Conservation (phyloP, 1,284 basidiomycete species). For the Ganoderma leucocontextum region DNA sequence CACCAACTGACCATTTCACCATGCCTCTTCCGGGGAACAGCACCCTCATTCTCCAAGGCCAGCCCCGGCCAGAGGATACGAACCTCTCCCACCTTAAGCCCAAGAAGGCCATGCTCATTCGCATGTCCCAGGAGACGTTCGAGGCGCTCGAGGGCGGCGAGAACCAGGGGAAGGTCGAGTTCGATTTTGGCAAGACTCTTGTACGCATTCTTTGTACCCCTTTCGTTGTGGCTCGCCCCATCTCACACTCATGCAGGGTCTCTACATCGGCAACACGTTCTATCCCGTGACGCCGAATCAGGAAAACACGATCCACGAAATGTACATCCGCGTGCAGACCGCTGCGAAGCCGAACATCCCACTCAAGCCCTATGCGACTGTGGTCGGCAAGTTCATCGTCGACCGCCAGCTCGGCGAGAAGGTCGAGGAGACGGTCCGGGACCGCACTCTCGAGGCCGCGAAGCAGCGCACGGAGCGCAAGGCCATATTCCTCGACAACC, state of each 20-base stretch:
- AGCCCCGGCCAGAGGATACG: slow-evolving; percentile 59
- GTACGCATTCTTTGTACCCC: slow-evolving; percentile 47
- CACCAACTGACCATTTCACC: slow-evolving; percentile 19
- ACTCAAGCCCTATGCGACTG: slow-evolving; percentile 75
- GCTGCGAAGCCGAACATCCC: slow-evolving; percentile 64
- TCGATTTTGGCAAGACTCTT: slow-evolving; percentile 66
- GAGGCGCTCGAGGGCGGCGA: slow-evolving; percentile 65
- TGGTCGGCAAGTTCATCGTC: slow-evolving; percentile 72
- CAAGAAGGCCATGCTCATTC: slow-evolving; percentile 76
- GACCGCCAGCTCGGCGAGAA: slow-evolving; percentile 64
- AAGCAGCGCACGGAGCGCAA: slow-evolving; percentile 61
- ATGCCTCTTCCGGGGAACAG: slow-evolving; percentile 72
- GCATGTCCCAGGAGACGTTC: slow-evolving; percentile 72
- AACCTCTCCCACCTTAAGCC: slow-evolving; percentile 55
- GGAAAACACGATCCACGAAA: slow-evolving; percentile 66
- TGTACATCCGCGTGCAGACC: slow-evolving; percentile 71
- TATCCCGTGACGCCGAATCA: slow-evolving; percentile 62
- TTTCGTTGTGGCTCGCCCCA: too few relatives aligned
- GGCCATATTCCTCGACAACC: slow-evolving; percentile 58
- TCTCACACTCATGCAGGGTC: slow-evolving; percentile 52
- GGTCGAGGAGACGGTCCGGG: slow-evolving; percentile 61
- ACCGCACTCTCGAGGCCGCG: slow-evolving; percentile 63
- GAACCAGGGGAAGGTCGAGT: slow-evolving; percentile 55
- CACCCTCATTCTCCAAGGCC: slow-evolving; percentile 63
- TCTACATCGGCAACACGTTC: slow-evolving; percentile 68